Evolutionary conservation across 768 basidiomycete species (phyloP), one percentile per base, ranked within the genome.

Genomic region (Leccinum boreale): DNA sequence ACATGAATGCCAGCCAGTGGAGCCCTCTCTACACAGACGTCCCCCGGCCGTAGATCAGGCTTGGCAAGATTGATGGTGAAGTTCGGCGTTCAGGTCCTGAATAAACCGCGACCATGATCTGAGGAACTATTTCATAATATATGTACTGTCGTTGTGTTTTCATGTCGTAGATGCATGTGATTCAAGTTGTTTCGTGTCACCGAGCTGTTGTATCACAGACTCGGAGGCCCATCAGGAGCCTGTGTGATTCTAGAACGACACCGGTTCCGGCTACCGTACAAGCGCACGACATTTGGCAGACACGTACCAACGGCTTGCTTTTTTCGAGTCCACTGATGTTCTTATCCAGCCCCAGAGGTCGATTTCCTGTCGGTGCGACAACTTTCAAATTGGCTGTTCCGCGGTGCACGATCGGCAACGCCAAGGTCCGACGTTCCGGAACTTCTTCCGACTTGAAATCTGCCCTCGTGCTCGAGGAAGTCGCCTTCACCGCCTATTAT

Each of bases 401-500:
- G 31, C 73, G 74, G 17, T 70, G 69, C 42, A 46, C 69, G 8
- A 66, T 85, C 50, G 80, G 85, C 31, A 67, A 65, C 55, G 71
- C 74, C 29, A 81, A 74, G 63, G 70, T 79, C 48, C 73, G 28
- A 28, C 28, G 65, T 49, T 54, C 36, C 7, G 65, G 55, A 36
- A 52, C 60, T 35, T 70, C 58, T 50, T 62, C 60, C 51, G 69
- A 54, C 24, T 55, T 52, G 60, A 70, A 73, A 19, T 74, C 77
- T 21, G 85, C 83, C 0, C 70, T 90, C 29, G 63, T 73, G 31
- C 74, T 89, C 7, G 80, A 85, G 39, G 85, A 89, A 68, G 78
- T 87, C 29, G 79, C 79, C 0, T 89, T 86, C 63, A 86, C 82
- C 28, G 80, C 77, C 1, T 89, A 80, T 66, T 89, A 89, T 65